Conservation (phyloP, 2,329 filamentous ascomycete genomes). For the Scedosporium aurantiacum region DNA sequence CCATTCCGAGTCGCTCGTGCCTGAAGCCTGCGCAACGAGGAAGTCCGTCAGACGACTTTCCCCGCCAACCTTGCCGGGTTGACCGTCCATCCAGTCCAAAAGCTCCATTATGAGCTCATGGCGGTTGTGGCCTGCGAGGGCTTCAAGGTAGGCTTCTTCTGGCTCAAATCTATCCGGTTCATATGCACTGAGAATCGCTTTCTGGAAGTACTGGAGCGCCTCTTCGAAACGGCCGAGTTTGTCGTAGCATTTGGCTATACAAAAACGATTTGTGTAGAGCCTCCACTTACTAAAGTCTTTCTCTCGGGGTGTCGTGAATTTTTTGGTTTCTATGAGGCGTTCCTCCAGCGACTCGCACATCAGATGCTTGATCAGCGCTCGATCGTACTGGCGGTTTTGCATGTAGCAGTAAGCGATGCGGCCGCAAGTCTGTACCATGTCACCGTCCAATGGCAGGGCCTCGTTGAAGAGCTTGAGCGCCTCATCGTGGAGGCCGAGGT, state of each 20-base stretch:
- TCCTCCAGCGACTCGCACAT: conserved; percentile 25
- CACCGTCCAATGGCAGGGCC: conserved; percentile 24
- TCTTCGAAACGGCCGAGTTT: conserved; percentile 20
- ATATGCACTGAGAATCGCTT: conserved; percentile 20
- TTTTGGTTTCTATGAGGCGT: conserved; percentile 16
- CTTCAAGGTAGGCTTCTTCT: conserved; percentile 24
- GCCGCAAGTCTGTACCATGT: conserved; percentile 26
- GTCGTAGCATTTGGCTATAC: conserved; percentile 26
- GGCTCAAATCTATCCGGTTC: conserved; percentile 24
- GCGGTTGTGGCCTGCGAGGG: conserved; percentile 25
- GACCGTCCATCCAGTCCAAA: conserved; percentile 20
- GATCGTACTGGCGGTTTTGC: conserved; percentile 22
- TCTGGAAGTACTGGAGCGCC: conserved; percentile 24
- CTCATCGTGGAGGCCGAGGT: conserved; percentile 21
- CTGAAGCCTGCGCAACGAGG: conserved; percentile 20
- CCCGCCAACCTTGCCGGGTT: conserved; percentile 14
- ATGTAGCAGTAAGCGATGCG: conserved; percentile 30
- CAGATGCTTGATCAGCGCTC: conserved; percentile 23
- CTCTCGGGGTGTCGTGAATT: conserved; percentile 14
- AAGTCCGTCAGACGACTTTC: conserved; percentile 23
- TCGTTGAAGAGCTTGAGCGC: conserved; percentile 25
- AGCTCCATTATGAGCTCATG: conserved; percentile 24
- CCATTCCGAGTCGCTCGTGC: conserved; percentile 25
- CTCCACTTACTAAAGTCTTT: conserved; percentile 24
- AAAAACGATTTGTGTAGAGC: conserved; percentile 27